phyloP scores from a whole-genome alignment of 2,329 filamentous ascomycete genomes.

The Ophidiomyces ophidiicola region DNA sequence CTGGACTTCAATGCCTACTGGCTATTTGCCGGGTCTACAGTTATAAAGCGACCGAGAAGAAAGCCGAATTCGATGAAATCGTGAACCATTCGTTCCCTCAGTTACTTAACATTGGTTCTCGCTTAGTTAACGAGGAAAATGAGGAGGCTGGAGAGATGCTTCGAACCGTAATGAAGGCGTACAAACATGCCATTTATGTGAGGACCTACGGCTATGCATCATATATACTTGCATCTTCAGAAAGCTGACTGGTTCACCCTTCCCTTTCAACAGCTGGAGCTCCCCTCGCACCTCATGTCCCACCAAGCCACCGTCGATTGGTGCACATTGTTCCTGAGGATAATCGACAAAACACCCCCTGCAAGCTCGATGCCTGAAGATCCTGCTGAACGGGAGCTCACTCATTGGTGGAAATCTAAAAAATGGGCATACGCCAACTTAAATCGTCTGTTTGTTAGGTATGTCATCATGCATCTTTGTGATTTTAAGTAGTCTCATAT shows the following conservation, averaged over 20 bases:
- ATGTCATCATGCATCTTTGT: conserved; percentile 21
- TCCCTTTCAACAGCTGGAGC: conserved; percentile 55
- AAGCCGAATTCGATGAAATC: conserved; percentile 86
- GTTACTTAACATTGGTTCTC: conserved; percentile 73
- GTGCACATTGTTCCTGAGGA: conserved; percentile 88
- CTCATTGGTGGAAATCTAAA: conserved; percentile 99
- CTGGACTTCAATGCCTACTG: conserved; percentile 83
- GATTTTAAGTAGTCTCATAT: background rate
- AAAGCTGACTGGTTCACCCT: conserved; percentile 1
- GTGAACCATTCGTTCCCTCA: conserved; percentile 83
- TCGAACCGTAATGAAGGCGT: conserved; percentile 85
- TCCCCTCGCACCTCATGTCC: conserved; percentile 63
- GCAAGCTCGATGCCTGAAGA: conserved; percentile 67
- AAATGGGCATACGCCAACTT: conserved; percentile 99
- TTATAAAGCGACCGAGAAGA: conserved; percentile 74
- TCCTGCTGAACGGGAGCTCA: conserved; percentile 72
- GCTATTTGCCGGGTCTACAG: conserved; percentile 92
- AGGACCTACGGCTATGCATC: conserved; percentile 34
- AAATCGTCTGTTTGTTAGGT: conserved; percentile 90
- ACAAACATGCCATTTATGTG: conserved; percentile 97
- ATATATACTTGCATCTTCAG: no score
- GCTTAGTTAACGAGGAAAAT: conserved; percentile 79
- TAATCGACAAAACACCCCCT: conserved; percentile 75
- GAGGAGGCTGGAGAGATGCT: conserved; percentile 95
- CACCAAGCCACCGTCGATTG: conserved; percentile 80